Evolutionary conservation across 495 filamentous ascomycete genomes (phyloP).

Genomic region (Aspergillus biplanus): DNA sequence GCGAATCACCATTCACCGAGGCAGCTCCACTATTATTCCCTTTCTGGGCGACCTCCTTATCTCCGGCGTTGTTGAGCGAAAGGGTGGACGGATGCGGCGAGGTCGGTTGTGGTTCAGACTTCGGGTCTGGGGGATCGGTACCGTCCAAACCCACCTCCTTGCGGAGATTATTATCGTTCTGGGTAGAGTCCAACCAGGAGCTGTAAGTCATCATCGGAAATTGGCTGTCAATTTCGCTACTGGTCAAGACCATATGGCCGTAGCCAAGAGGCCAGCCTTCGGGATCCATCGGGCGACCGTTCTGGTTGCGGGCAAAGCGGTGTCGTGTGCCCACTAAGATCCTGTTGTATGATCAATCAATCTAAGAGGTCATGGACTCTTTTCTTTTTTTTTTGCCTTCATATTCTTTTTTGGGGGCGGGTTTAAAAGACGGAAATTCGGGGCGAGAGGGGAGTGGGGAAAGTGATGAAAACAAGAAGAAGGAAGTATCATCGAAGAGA

Average conservation of each 20-base stretch:
- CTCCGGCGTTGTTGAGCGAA: slow-evolving; percentile 3
- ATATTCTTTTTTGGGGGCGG: too few relatives aligned
- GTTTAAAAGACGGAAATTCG: background rate
- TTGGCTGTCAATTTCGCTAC: slow-evolving; percentile 77
- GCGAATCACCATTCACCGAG: slow-evolving; percentile 67
- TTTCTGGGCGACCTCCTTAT: slow-evolving; percentile 58
- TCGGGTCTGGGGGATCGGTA: background rate
- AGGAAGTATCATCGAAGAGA: background rate
- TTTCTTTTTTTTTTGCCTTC: background rate
- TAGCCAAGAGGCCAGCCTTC: slow-evolving; percentile 19
- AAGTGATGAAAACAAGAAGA: background rate
- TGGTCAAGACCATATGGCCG: slow-evolving; percentile 10
- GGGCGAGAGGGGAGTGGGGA: background rate
- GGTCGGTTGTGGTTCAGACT: slow-evolving; percentile 2
- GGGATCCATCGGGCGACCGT: slow-evolving; percentile 9
- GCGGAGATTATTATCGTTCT: background rate
- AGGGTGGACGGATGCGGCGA: background rate
- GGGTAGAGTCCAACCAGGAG: slow-evolving; percentile 65
- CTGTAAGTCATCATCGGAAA: slow-evolving; percentile 91
- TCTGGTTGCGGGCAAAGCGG: slow-evolving; percentile 7
- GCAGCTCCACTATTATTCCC: slow-evolving; percentile 22
- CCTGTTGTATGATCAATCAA: slow-evolving; percentile 21
- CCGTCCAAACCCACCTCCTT: background rate
- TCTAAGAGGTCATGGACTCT: slow-evolving; percentile 4
- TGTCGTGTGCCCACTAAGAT: slow-evolving; percentile 21